A percentile compares a stretch with the other conserved stretches of the same genome.
Conservation (phyloP, 2,329 filamentous ascomycete species). For the Coleophoma crateriformis region DNA sequence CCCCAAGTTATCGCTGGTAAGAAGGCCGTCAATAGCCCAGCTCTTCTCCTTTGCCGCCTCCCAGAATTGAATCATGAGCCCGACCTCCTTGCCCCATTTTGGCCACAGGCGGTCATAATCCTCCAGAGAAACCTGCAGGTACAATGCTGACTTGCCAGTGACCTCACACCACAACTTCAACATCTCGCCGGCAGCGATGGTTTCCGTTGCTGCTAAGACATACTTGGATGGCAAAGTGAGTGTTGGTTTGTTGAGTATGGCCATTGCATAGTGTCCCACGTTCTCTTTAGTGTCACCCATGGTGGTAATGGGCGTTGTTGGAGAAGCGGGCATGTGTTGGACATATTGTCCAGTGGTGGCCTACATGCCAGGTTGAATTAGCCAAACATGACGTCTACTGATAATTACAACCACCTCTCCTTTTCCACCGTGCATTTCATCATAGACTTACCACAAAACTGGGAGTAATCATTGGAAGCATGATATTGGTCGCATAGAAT, state of each 20-base stretch:
- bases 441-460: conserved; percentile 16
- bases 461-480: conserved; percentile 20
- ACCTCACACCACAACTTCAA: conserved; percentile 25
- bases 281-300: conserved; percentile 28
- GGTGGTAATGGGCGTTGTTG: conserved; percentile 20
- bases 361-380: conserved; percentile 5
- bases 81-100: conserved; percentile 23
- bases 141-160: conserved; percentile 19
- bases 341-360: conserved; percentile 22
- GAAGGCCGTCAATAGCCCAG: conserved; percentile 20
- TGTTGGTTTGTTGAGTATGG: conserved; percentile 25
- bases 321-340: conserved; percentile 20
- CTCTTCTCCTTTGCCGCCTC: conserved; percentile 18
- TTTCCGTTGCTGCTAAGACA: conserved; percentile 23
- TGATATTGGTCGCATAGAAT: conserved; percentile 7
- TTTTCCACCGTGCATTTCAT: not conserved
- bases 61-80: conserved; percentile 22
- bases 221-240: conserved; percentile 23
- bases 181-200: conserved; percentile 20
- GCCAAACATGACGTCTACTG: not conserved
- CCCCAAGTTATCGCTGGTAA: conserved; percentile 21
- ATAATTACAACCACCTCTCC: not conserved
- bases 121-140: conserved; percentile 19
- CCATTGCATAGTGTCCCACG: conserved; percentile 26
- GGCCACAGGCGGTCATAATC: conserved; percentile 26